Conservation (phyloP, 768 basidiomycete genomes). For the Guyanaporus albipodus region DNA sequence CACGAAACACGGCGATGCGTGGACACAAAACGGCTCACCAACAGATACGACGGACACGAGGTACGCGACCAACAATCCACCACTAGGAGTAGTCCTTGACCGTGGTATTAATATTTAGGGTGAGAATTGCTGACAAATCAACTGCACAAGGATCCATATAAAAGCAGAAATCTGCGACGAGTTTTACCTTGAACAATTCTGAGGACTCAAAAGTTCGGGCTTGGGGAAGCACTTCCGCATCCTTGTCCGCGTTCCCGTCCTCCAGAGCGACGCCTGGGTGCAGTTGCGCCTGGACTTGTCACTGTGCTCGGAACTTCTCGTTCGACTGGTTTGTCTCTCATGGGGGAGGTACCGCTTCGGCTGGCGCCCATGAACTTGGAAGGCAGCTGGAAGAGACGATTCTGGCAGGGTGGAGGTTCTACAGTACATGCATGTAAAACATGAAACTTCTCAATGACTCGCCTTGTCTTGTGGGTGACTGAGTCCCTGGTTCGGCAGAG, state of each 20-base stretch:
- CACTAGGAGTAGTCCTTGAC: too few relatives aligned
- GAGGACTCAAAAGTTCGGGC: conserved; percentile 95
- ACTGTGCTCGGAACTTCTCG: conserved; percentile 35
- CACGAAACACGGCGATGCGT: too few relatives aligned
- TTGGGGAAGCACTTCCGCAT: conserved; percentile 75
- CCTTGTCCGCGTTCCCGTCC: conserved; percentile 95
- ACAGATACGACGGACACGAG: too few relatives aligned
- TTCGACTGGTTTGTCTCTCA: conserved; percentile 40
- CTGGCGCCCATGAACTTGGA: conserved; percentile 65
- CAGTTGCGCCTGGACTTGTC: conserved; percentile 33
- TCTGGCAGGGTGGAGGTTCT: conserved; percentile 29
- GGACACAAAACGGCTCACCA: too few relatives aligned
- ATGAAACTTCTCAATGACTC: too few relatives aligned
- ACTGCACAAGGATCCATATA: conserved; percentile 27
- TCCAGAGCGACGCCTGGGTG: conserved; percentile 54
- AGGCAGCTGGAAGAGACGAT: conserved; percentile 36
- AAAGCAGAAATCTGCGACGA: background rate
- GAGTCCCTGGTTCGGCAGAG: background rate
- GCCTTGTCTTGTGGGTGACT: too few relatives aligned
- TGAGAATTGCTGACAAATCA: conserved; percentile 45
- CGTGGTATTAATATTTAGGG: too few relatives aligned
- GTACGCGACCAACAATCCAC: too few relatives aligned
- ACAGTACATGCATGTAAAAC: too few relatives aligned
- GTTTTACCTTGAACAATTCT: conserved; percentile 56
- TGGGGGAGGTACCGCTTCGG: conserved; percentile 65